Base-by-base conservation (phyloP, 2,329 filamentous ascomycete genomes). In the Cladophialophora exuberans region DNA sequence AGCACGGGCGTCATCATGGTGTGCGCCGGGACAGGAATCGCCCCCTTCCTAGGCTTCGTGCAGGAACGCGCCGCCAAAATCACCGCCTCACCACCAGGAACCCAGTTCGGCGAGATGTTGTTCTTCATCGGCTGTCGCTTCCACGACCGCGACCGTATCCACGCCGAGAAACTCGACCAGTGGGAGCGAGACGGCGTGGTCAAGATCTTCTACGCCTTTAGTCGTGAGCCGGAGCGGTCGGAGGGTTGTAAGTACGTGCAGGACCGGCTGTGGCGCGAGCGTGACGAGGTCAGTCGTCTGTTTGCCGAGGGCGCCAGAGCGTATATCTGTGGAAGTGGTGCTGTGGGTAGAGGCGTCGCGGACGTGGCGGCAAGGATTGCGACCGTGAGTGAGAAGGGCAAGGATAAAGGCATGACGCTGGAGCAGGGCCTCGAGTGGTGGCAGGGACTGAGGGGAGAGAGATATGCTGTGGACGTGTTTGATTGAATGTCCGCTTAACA, bases 111-210 rank as follows among this genome's bases (percentile, higher is more conserved):
- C 10, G 66, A 66, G 33, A 70, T 69, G 0, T 53, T 73, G 9
- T 52, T 74, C 4, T 72, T 73, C 48, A 61, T 68, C 11, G 72
- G 72, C 26, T 73, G 71, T 31, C 70, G 71, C 6, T 66, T 66
- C 1, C 59, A 70, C 30, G 65, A 65, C 15, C 62, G 65, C 23
- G 72, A 74, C 36, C 66, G 71, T 3, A 65, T 74, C n/a, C 70
- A 73, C 53, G 65, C 66, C 0, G 59, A 57, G 0, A 68, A 73
- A 47, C 54, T 74, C 25, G 65, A 65, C 0, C 64, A 68, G 84
- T 90, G 87, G 87, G 77, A 84, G 64, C 59, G 66, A 1, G 65
- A 76, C 0, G 86, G 86, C 2, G 84, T 79, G 0, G 84, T 90
- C 0, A 75, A 79, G 1, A 77, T 90, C 0, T 74, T 78, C 0